These are phyloP conservation scores for Ustilaginoidea virens DNA, from an alignment of 2,329 filamentous ascomycete genomes.

Conservation along the genomic window DNA sequence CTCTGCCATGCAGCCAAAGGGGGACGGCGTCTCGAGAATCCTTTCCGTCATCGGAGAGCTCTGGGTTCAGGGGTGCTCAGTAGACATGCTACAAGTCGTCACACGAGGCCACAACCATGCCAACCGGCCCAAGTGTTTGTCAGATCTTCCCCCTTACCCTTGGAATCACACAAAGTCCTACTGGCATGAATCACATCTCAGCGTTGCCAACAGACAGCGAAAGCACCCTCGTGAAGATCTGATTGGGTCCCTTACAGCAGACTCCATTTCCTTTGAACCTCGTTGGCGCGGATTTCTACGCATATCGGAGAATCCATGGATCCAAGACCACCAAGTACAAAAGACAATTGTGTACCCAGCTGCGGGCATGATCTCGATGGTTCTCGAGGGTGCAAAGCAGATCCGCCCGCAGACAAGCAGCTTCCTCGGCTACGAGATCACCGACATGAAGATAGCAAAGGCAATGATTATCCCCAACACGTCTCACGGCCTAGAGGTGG, in stretches of 20 bases:
- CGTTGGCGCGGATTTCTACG: conserved; percentile 35
- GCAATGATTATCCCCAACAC: conserved; percentile 35
- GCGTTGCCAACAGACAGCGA: conserved; percentile 26
- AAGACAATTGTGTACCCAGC: conserved; percentile 34
- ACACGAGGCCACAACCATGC: conserved; percentile 6
- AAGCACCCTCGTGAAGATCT: conserved; percentile 32
- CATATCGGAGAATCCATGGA: conserved; percentile 33
- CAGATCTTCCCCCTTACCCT: conserved; percentile 33
- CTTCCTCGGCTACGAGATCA: conserved; percentile 25
- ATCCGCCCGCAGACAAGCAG: conserved; percentile 12
- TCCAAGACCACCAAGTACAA: conserved; percentile 34
- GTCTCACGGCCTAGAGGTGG: conserved; percentile 32
- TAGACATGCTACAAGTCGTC: conserved; percentile 17
- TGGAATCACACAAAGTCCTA: conserved; percentile 38
- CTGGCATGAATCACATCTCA: conserved; percentile 37
- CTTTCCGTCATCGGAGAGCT: conserved; percentile 19
- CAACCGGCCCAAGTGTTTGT: conserved; percentile 18
- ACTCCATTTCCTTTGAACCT: conserved; percentile 28
- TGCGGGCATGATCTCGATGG: conserved; percentile 34
- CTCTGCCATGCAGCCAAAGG: conserved; percentile 13
- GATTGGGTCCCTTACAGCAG: conserved; percentile 28
- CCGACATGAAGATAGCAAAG: conserved; percentile 29
- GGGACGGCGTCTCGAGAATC: conserved; percentile 10
- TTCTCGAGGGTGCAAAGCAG: conserved; percentile 29
- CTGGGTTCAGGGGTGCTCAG: conserved; percentile 19